Evolutionary conservation across 345 rosid species (phyloP).

Genomic region (Erysimum cheiranthoides): DNA sequence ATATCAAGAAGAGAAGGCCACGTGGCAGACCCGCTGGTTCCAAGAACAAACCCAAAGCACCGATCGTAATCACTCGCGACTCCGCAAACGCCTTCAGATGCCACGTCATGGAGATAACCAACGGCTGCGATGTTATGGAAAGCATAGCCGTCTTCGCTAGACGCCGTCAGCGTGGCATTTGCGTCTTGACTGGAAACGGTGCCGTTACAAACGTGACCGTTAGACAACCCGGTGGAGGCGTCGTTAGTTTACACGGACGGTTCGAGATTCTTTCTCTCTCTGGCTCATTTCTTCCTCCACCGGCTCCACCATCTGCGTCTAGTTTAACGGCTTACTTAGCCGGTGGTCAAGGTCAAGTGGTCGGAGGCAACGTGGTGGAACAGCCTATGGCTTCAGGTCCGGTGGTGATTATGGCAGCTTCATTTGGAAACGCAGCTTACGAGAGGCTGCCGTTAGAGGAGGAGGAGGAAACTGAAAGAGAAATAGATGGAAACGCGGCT

Average conservation of each 20-base stretch:
- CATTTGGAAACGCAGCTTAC: constrained; percentile 95
- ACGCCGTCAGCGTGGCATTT: constrained; percentile 76
- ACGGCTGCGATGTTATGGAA: constrained; percentile 74
- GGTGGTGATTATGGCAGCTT: constrained; percentile 86
- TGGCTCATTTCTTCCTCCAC: constrained; percentile 86
- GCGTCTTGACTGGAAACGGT: constrained; percentile 79
- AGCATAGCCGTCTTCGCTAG: constrained; percentile 71
- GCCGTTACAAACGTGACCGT: constrained; percentile 74
- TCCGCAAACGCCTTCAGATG: constrained; percentile 82
- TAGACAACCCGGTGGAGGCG: constrained; percentile 60
- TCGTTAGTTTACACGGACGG: constrained; percentile 75
- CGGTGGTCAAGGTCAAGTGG: constrained; percentile 89
- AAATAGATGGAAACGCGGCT: constrained; percentile 38
- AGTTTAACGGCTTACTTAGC: constrained; percentile 77
- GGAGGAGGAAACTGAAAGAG: constrained; percentile 49
- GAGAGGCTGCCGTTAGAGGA: constrained; percentile 80
- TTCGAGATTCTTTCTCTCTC: constrained; percentile 83
- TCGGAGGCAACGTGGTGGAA: constrained; percentile 83
- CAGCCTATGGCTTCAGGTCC: constrained; percentile 78
- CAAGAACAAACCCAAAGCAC: constrained; percentile 85
- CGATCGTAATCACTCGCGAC: constrained; percentile 81
- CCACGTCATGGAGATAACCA: constrained; percentile 76
- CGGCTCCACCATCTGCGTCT: constrained; percentile 84
- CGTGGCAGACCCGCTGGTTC: constrained; percentile 87
- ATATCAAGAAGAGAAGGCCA: constrained; percentile 54